These are phyloP conservation scores for Hordeum vulgare DNA, from an alignment of 176 grass and related monocot genomes.

Conservation along the genomic window DNA sequence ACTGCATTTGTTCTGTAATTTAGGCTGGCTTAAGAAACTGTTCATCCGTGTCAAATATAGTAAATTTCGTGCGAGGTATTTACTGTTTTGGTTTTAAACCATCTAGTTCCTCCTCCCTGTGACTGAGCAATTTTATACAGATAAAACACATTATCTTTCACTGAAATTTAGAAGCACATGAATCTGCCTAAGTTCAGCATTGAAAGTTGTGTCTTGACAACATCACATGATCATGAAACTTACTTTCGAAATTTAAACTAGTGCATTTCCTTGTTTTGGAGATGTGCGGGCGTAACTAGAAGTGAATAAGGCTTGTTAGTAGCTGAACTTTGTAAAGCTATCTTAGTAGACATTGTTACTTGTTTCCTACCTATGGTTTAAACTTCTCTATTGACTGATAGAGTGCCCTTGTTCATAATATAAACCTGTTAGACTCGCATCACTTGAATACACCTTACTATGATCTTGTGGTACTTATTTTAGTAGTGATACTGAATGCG, in stretches of 20 bases:
- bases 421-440: not conserved
- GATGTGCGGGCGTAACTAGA: not conserved
- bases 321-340: not conserved
- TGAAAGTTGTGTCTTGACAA: not conserved
- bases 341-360: constrained; percentile 2
- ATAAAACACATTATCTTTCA: not conserved
- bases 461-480: not conserved
- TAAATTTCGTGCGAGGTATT: not conserved
- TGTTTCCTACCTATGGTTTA: not conserved
- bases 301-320: not conserved
- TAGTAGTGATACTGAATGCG: not conserved
- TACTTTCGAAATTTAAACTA: not conserved
- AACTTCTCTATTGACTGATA: not conserved
- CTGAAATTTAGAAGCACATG: constrained; percentile 2
- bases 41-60: not conserved
- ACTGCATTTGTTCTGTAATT: not conserved
- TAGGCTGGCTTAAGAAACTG: not conserved
- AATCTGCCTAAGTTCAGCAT: not conserved
- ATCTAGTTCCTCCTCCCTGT: not conserved
- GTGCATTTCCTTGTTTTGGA: not conserved
- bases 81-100: not conserved
- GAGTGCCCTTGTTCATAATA: not conserved
- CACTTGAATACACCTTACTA: not conserved
- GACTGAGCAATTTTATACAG: not conserved
- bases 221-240: not conserved